Evolutionary conservation across 768 basidiomycete species (phyloP), one percentile per base, ranked within the genome.

Genomic region (Amanita jacksonii): DNA sequence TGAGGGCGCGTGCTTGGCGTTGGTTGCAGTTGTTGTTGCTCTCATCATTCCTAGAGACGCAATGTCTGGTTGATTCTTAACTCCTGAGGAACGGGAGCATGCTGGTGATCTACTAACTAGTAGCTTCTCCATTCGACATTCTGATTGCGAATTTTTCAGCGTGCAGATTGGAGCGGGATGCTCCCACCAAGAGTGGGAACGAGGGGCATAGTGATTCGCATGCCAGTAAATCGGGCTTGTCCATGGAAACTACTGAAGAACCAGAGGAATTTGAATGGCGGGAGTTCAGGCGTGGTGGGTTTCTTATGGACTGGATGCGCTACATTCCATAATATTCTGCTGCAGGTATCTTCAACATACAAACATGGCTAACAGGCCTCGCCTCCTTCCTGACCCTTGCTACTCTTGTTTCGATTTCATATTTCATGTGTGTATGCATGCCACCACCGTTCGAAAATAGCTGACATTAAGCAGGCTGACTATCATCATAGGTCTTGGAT

Each of bases 401-500:
- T 12, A 28, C 27, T 76, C 5, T 79, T 6, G 6, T 6, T 28
- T 6, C 27, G 6, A 12, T 12, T 12, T 6, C 27, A 12, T 28
- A 28, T 12, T 74, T 52, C 76, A 76, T 8, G 55, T 87, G 27
- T 85, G 85, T 58, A 53, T 78, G 76, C 76, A 47, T 50, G 74
- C 62, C 12, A 28, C 12, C 27, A 12, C 1, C 13, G 43, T 18
- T 23, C 13, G 18, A 30, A 28, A n/a, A 3, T 24, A 37, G 16
- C 8, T 10, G 40, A 20, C 12, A 28, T 15, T 40, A 38, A 15
- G 12, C 41, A 78, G 77, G 19, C 83, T 82, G 0, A 82, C 81
- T 1, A 83, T 87, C 52, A 72, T 85, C 2, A 52, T 72, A 2
- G 73, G 75, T 3, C 66, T 86, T 5, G 80, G 79, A 10, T 79